phyloP scores from a whole-genome alignment of 1,139 yeast species.

The Tardiomyces depauwii region DNA sequence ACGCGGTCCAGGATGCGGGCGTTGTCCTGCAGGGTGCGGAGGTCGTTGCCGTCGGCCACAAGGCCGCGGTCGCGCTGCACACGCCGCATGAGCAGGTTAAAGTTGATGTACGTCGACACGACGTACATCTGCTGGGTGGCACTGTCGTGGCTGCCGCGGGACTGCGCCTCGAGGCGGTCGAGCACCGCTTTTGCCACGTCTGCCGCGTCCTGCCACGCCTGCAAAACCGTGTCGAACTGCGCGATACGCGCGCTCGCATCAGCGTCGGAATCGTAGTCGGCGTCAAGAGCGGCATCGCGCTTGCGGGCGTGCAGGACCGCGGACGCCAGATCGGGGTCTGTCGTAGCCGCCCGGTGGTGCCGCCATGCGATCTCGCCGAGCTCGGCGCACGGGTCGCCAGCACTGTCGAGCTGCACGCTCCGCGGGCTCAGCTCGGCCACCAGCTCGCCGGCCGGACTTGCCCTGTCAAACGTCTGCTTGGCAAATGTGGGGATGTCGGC shows the following conservation, averaged over 20 bases:
- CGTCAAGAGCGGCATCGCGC: constrained; percentile 16
- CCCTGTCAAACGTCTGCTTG: constrained; percentile 6
- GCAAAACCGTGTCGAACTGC: constrained; percentile 37
- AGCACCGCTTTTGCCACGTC: constrained; percentile 41
- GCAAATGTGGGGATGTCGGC: constrained; percentile 23
- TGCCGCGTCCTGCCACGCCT: constrained; percentile 47
- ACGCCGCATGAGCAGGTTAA: constrained; percentile 52
- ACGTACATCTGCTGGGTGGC: constrained; percentile 66
- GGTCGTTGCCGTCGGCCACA: constrained; percentile 26
- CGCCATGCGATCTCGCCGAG: constrained; percentile 54
- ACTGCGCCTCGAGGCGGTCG: constrained; percentile 29
- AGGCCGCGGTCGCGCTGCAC: constrained; percentile 59
- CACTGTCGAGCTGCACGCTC: constrained; percentile 10
- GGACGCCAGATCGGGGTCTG: constrained; percentile 64
- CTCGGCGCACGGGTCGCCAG: constrained; percentile 12
- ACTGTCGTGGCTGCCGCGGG: constrained; percentile 27
- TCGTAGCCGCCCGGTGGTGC: constrained; percentile 53
- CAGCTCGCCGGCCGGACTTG: constrained; percentile 5
- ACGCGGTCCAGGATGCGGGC: constrained; percentile 30
- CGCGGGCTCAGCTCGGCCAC: constrained; percentile 11
- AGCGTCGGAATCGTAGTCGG: constrained; percentile 11
- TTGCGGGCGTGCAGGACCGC: constrained; percentile 30
- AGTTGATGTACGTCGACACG: constrained; percentile 61
- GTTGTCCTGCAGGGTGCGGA: constrained; percentile 11
- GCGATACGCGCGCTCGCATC: constrained; percentile 16